These are phyloP conservation scores for Tulasnella sp. DNA, from an alignment of 768 basidiomycete species.

Conservation along the genomic window DNA sequence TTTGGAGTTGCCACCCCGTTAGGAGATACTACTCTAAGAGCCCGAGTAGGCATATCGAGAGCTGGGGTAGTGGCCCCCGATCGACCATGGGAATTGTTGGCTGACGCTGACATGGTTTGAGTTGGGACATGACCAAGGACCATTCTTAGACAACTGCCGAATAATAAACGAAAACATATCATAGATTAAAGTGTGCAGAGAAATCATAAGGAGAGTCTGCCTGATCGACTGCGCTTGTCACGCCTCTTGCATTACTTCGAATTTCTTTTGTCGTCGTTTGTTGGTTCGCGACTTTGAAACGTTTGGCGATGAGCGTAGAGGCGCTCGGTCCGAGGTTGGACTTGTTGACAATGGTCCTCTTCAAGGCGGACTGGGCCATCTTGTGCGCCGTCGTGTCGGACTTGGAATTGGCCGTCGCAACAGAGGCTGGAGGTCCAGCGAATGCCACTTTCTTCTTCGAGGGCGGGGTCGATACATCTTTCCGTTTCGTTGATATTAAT, in stretches of 20 bases:
- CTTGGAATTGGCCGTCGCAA: neutral
- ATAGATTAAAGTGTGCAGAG: constrained; percentile 7
- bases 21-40: too few relatives aligned
- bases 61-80: too few relatives aligned
- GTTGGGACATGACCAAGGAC: too few relatives aligned
- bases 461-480: constrained; percentile 34
- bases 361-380: neutral
- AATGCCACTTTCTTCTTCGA: constrained; percentile 48
- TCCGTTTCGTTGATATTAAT: constrained; percentile 32
- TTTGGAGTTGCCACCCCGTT: too few relatives aligned
- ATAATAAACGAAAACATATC: neutral
- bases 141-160: too few relatives aligned
- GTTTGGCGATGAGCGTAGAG: too few relatives aligned
- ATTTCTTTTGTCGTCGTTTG: neutral
- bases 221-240: neutral
- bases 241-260: neutral
- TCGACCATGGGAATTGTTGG: too few relatives aligned
- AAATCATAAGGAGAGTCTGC: constrained; percentile 11
- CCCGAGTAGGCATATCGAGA: too few relatives aligned
- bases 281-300: neutral
- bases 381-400: constrained; percentile 7
- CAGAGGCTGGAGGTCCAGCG: constrained; percentile 24
- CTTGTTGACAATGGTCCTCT: neutral
- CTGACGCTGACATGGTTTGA: neutral
- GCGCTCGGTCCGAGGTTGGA: too few relatives aligned